Evolutionary conservation across 169 alveolate species (phyloP).

Genomic region (Toxoplasma gondii): DNA sequence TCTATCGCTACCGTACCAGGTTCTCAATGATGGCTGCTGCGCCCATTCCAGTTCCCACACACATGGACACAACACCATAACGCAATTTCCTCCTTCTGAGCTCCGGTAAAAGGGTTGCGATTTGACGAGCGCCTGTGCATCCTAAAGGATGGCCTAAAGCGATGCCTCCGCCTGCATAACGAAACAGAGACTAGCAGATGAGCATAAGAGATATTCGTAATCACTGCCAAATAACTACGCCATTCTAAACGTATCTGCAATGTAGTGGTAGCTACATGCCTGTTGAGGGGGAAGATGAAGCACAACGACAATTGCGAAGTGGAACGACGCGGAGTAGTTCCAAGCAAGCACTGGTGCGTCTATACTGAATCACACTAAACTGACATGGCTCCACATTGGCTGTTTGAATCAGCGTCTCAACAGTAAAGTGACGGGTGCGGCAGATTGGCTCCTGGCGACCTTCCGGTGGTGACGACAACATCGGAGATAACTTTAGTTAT

Average conservation of each 20-base stretch:
- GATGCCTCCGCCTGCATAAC: conserved; percentile 89
- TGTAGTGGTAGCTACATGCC: neutral
- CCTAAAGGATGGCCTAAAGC: conserved; percentile 96
- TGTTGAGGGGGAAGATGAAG: too few relatives aligned
- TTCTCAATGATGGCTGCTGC: conserved; percentile 81
- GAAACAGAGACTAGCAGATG: neutral
- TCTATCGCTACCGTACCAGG: neutral
- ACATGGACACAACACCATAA: conserved; percentile 93
- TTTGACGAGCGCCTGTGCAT: conserved; percentile 92
- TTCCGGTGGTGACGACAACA: too few relatives aligned
- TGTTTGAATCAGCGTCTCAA: too few relatives aligned
- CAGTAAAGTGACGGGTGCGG: too few relatives aligned
- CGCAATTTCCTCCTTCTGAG: conserved; percentile 85
- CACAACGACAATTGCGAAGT: neutral
- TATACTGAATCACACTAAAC: too few relatives aligned
- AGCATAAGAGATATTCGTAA: neutral
- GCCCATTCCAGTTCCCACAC: conserved; percentile 95
- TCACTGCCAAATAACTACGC: neutral
- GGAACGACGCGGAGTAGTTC: neutral
- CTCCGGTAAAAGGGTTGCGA: conserved; percentile 90
- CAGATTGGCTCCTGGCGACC: too few relatives aligned
- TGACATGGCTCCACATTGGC: too few relatives aligned
- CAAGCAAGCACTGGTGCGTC: neutral
- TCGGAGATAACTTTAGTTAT: too few relatives aligned
- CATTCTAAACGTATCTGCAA: neutral